These are phyloP conservation scores for Pseudogymnoascus sp. DNA, from an alignment of 2,329 filamentous ascomycete species.

Conservation along the genomic window DNA sequence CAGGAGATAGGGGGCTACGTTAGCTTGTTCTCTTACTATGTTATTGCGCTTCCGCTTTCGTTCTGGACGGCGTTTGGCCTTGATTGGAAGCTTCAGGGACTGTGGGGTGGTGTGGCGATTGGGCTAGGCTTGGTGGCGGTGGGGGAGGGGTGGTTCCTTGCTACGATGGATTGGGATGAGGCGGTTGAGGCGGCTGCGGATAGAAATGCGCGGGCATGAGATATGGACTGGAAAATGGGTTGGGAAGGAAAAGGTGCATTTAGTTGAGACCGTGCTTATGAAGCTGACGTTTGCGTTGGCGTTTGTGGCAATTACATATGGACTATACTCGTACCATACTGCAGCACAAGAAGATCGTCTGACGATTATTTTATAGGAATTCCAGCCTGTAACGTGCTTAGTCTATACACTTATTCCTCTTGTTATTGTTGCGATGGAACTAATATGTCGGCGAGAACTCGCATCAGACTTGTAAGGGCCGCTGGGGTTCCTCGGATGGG, in stretches of 20 bases:
- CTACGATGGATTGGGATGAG: constrained; percentile 47
- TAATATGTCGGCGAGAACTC: no score
- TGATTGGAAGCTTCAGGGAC: constrained; percentile 67
- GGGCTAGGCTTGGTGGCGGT: constrained; percentile 45
- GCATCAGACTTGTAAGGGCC: no score
- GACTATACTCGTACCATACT: neutral
- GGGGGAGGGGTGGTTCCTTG: constrained; percentile 52
- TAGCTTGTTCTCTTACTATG: constrained; percentile 80
- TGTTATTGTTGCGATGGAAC: no score
- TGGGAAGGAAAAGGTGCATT: neutral
- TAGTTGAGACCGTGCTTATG: neutral
- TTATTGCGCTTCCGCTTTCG: constrained; percentile 75
- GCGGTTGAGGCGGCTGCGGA: constrained; percentile 55
- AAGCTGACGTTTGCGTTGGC: neutral
- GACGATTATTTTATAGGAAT: neutral
- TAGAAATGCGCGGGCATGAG: constrained; percentile 42
- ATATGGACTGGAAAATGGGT: neutral
- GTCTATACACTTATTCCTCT: no score
- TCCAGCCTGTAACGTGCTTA: neutral
- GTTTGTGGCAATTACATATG: neutral
- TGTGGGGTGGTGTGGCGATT: constrained; percentile 74
- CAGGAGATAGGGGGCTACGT: constrained; percentile 88
- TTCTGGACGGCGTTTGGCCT: constrained; percentile 72
- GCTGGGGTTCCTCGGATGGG: no score
- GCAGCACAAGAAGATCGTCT: neutral